Evolutionary conservation across 1,139 yeast species (phyloP).

Genomic region (Nakaseomyces sp.): DNA sequence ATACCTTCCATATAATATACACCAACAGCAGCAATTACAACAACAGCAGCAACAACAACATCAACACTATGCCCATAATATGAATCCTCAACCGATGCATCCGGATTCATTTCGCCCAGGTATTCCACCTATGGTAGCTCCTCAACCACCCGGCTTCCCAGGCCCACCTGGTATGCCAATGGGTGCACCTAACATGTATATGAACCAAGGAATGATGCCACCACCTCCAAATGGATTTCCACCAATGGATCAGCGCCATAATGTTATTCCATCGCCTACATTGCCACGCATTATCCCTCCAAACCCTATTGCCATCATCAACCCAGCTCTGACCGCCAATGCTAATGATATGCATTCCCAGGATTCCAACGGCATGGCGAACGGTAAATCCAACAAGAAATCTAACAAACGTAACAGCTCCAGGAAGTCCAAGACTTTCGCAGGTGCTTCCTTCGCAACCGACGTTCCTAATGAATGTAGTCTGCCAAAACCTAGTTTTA

Average conservation of each 20-base stretch:
- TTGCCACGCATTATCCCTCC: constrained; percentile 4
- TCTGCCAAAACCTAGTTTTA: constrained; percentile 26
- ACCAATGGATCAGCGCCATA: constrained; percentile 4
- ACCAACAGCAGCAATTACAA: constrained; percentile 7
- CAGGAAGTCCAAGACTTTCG: constrained; percentile 5
- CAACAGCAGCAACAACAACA: constrained; percentile 8
- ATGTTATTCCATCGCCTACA: neutral
- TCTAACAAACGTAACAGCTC: neutral
- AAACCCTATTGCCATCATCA: neutral
- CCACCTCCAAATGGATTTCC: constrained; percentile 7
- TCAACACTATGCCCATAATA: neutral
- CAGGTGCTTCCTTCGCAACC: constrained; percentile 31
- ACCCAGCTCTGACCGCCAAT: neutral
- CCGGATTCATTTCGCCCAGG: constrained; percentile 1
- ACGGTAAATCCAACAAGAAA: neutral
- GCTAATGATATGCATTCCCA: neutral
- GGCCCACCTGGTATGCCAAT: neutral
- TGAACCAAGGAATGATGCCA: neutral
- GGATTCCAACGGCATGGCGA: neutral
- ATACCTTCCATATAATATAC: constrained; percentile 9
- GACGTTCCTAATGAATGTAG: constrained; percentile 25
- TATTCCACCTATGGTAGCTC: neutral
- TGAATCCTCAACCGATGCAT: neutral
- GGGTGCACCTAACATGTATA: constrained; percentile 2
- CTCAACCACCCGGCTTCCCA: constrained; percentile 1